Conservation (phyloP, 768 basidiomycete species). For the Kwoniella sp. region DNA sequence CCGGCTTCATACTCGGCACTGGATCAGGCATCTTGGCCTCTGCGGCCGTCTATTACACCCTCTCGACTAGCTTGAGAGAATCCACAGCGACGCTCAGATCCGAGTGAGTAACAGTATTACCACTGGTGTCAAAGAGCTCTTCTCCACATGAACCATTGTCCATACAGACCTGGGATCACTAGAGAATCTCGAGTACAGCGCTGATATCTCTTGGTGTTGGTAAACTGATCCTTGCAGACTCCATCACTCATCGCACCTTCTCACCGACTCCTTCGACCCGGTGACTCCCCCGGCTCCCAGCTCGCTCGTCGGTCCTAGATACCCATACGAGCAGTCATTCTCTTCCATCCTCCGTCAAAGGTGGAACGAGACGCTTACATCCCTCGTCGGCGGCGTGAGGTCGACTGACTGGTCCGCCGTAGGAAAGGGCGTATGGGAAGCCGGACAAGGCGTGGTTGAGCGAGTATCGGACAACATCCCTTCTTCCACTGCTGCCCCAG, state of each 20-base stretch:
- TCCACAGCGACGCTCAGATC: constrained; percentile 29
- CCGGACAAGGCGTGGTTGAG: constrained; percentile 19
- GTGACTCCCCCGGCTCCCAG: constrained; percentile 30
- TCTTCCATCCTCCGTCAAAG: constrained; percentile 27
- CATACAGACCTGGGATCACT: too few relatives aligned
- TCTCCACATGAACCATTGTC: not conserved
- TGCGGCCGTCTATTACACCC: constrained; percentile 47
- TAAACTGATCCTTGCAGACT: constrained; percentile 23
- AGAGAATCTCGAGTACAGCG: too few relatives aligned
- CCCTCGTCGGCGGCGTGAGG: constrained; percentile 19
- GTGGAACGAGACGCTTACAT: constrained; percentile 41
- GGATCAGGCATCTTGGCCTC: constrained; percentile 43
- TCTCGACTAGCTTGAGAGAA: constrained; percentile 36
- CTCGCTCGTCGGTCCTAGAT: constrained; percentile 38
- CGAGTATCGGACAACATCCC: constrained; percentile 6
- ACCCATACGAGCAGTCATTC: constrained; percentile 31
- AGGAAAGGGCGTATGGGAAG: constrained; percentile 24
- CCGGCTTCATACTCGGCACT: constrained; percentile 46
- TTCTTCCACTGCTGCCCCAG: not conserved
- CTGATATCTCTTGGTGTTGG: too few relatives aligned
- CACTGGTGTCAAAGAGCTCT: not conserved
- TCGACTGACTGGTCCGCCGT: constrained; percentile 34
- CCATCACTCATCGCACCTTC: constrained; percentile 30
- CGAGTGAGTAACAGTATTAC: constrained; percentile 39
- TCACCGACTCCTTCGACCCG: constrained; percentile 42